Conservation (phyloP, 2,329 filamentous ascomycete genomes). For the Aspergillus udagawae region DNA sequence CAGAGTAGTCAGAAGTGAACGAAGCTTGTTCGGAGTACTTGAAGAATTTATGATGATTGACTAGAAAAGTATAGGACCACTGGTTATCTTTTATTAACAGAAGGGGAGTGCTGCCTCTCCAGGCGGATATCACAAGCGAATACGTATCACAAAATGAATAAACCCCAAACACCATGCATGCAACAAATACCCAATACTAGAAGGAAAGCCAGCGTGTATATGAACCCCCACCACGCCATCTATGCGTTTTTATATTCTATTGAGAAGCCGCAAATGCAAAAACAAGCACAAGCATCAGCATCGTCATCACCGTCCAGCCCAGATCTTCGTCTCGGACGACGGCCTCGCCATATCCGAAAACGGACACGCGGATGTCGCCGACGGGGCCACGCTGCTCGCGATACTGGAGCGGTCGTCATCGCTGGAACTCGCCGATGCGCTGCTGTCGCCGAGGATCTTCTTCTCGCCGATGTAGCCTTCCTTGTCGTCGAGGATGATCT, state of each 20-base stretch:
- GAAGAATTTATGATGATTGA: background rate
- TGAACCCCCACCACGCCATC: constrained; percentile 2
- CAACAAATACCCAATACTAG: background rate
- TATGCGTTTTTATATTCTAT: background rate
- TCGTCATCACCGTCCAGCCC: constrained; percentile 15
- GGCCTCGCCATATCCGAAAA: constrained; percentile 25
- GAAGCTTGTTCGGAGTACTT: background rate
- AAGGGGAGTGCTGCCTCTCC: background rate
- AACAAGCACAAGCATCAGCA: background rate
- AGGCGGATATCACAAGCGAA: constrained; percentile 2
- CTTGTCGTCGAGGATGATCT: constrained; percentile 47
- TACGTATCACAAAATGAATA: constrained; percentile 1
- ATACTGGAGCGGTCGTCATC: constrained; percentile 30
- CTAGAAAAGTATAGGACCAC: background rate
- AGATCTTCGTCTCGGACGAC: constrained; percentile 29
- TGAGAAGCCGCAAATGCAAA: background rate
- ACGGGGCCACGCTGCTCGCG: constrained; percentile 17
- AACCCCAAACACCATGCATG: constrained; percentile 11
- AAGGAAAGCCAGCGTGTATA: no score
- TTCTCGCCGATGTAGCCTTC: constrained; percentile 64
- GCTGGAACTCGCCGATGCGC: constrained; percentile 20
- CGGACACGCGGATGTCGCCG: constrained; percentile 23
- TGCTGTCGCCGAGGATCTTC: constrained; percentile 45
- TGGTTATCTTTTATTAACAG: background rate
- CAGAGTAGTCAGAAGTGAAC: no score